phyloP scores from a whole-genome alignment of 2,329 filamentous ascomycete species.

The Neonectria neomacrospora region DNA sequence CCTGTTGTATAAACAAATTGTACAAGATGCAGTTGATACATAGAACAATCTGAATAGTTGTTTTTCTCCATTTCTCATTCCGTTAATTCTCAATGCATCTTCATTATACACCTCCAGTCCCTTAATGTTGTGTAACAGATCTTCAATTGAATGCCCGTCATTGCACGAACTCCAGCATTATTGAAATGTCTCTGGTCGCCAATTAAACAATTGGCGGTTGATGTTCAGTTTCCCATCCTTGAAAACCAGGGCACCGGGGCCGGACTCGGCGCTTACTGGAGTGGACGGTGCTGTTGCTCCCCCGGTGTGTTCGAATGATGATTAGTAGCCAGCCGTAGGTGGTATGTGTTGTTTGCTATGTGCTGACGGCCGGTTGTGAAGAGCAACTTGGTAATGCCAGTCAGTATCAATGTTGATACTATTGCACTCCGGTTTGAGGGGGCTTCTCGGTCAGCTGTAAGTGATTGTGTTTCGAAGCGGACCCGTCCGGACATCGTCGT shows the following conservation, averaged over 20 bases:
- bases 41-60: conserved; percentile 4
- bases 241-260: conserved; percentile 6
- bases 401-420: background rate
- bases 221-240: background rate
- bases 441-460: too few species aligned
- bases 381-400: background rate
- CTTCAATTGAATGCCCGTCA: background rate
- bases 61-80: background rate
- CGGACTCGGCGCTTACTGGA: conserved; percentile 11
- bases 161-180: background rate
- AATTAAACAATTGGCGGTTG: conserved; percentile 1
- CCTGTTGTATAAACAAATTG: conserved; percentile 6
- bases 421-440: background rate
- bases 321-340: background rate
- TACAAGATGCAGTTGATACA: conserved; percentile 12
- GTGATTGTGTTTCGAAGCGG: background rate
- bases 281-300: conserved; percentile 2
- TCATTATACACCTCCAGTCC: background rate
- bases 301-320: background rate
- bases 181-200: background rate
- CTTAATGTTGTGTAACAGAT: background rate
- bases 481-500: background rate
- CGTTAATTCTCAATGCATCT: background rate
- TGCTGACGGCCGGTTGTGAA: background rate
- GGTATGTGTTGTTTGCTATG: background rate